Evolutionary conservation across 805 yeast species (phyloP).

Genomic region (Yamadazyma sp.): DNA sequence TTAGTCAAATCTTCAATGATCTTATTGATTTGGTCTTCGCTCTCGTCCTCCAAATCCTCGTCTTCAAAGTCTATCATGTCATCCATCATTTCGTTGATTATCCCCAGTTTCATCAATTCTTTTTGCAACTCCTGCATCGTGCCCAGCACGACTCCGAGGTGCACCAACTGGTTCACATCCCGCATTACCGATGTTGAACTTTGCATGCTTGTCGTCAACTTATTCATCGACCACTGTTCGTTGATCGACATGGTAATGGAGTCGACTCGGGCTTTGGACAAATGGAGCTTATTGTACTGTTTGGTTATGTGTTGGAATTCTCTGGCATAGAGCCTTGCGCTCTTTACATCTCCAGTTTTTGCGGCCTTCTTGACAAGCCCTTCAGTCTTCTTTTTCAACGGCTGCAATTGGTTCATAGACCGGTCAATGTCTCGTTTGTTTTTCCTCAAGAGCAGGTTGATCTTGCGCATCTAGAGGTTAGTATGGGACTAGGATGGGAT

Average conservation of each 20-base stretch:
- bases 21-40: conserved; percentile 64
- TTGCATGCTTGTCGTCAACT: conserved; percentile 78
- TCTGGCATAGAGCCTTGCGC: conserved; percentile 77
- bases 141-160: conserved; percentile 73
- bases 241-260: conserved; percentile 86
- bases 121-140: conserved; percentile 84
- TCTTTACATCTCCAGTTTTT: conserved; percentile 69
- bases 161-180: conserved; percentile 78
- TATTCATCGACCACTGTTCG: conserved; percentile 85
- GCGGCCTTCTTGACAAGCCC: conserved; percentile 71
- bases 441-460: conserved; percentile 76
- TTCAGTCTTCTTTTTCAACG: conserved; percentile 73
- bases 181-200: conserved; percentile 79
- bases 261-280: conserved; percentile 82
- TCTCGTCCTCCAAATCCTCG: conserved; percentile 58
- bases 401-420: conserved; percentile 60
- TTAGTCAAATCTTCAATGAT: conserved; percentile 46
- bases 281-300: conserved; percentile 71
- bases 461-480: conserved; percentile 56
- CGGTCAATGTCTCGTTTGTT: conserved; percentile 84
- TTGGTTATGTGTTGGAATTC: conserved; percentile 74
- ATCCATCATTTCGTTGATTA: conserved; percentile 92
- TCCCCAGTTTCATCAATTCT: conserved; percentile 82
- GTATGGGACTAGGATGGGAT: conserved; percentile 12
- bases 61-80: conserved; percentile 79